Conservation (phyloP, 2,329 filamentous ascomycete genomes). For the Aphanoascus verrucosus region DNA sequence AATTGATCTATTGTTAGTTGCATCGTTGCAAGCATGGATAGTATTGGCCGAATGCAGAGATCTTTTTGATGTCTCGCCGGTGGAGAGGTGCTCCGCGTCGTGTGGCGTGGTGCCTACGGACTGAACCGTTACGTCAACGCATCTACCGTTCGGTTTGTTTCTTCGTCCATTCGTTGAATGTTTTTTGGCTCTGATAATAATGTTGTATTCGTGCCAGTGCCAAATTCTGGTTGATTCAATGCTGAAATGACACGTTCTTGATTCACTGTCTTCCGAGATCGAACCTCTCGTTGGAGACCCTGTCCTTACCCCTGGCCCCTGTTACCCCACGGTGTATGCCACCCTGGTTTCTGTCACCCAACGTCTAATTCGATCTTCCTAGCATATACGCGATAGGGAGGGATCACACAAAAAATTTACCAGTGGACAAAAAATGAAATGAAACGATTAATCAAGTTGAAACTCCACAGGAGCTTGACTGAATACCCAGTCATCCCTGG, state of each 20-base stretch:
- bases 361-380: conserved; percentile 3
- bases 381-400: conserved; percentile 6
- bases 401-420: conserved; percentile 1
- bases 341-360: conserved; percentile 7
- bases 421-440: conserved; percentile 1
- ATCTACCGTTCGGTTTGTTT: not conserved
- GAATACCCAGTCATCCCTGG: conserved; percentile 1
- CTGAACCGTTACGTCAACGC: not conserved
- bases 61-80: no score
- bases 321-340: conserved; percentile 10
- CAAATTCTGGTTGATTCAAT: not conserved
- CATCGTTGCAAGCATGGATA: not conserved
- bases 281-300: not conserved
- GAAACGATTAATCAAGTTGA: conserved; percentile 11
- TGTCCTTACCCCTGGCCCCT: not conserved
- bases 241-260: conserved; percentile 9
- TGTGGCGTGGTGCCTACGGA: not conserved
- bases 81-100: not conserved
- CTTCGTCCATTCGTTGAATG: not conserved
- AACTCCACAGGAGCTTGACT: conserved; percentile 8
- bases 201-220: conserved; percentile 8
- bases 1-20: not conserved
- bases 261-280: conserved; percentile 5
- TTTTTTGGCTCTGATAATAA: conserved; percentile 8
- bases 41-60: not conserved